A percentile compares a stretch with the other conserved stretches of the same genome.
These are phyloP conservation scores for Colletotrichum sp. DNA, from an alignment of 2,329 filamentous ascomycete species.

Conservation along the genomic window DNA sequence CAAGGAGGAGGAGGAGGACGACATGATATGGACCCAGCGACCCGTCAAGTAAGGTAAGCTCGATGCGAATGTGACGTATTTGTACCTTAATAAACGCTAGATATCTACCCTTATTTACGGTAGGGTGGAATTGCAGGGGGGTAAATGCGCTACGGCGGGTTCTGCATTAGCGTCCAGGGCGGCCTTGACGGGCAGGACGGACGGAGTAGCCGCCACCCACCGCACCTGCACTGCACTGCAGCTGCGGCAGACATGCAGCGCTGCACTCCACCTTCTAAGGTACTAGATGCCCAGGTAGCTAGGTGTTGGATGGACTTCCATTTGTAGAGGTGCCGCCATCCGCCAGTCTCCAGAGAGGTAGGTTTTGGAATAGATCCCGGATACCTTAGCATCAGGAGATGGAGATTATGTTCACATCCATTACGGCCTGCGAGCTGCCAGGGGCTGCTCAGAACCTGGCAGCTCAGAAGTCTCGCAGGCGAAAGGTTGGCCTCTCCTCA, in stretches of 20 bases:
- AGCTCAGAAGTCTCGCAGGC: not conserved
- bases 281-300: not conserved
- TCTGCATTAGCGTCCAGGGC: constrained; percentile 9
- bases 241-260: not conserved
- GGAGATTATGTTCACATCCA: not conserved
- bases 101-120: not conserved
- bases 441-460: not conserved
- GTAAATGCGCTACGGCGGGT: not conserved
- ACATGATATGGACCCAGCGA: not conserved
- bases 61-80: not conserved
- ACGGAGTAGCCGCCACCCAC: constrained; percentile 13
- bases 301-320: not conserved
- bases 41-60: not conserved
- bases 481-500: not conserved
- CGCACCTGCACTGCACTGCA: not conserved
- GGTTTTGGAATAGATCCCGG: not conserved
- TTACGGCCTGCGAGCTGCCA: not conserved
- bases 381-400: not conserved
- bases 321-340: not conserved
- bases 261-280: not conserved
- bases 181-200: not conserved
- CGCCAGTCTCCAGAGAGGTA: not conserved
- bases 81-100: constrained; percentile 10
- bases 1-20: not conserved
- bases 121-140: constrained; percentile 4